These are phyloP conservation scores for Hippophae rhamnoides DNA, from an alignment of 306 rosid genomes.

Conservation along the genomic window DNA sequence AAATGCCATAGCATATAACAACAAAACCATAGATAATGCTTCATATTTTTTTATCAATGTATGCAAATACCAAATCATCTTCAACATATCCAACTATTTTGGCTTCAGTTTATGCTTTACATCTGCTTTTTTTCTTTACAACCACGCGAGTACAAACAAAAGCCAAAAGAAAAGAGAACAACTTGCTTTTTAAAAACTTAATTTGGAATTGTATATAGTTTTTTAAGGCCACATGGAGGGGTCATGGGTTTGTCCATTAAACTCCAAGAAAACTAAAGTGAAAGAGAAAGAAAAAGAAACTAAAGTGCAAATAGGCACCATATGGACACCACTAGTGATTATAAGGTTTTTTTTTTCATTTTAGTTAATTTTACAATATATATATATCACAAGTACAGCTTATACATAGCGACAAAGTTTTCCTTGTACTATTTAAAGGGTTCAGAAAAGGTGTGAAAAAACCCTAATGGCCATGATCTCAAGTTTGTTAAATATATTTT, in stretches of 20 bases:
- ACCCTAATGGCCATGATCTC: too few relatives aligned
- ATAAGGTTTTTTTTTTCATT: conserved; percentile 4
- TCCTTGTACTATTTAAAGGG: too few relatives aligned
- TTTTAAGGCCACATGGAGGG: conserved; percentile 73
- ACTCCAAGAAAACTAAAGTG: conserved; percentile 40
- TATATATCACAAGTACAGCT: neutral
- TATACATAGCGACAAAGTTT: neutral
- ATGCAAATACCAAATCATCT: neutral
- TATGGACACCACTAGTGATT: conserved; percentile 37
- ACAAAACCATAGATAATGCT: too few relatives aligned
- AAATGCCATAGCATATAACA: too few relatives aligned
- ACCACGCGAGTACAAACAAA: conserved; percentile 55
- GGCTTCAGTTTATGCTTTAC: neutral
- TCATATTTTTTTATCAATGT: too few relatives aligned
- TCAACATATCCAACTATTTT: conserved; percentile 2
- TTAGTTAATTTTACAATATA: conserved; percentile 3
- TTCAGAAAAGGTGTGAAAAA: too few relatives aligned
- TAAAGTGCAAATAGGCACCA: conserved; percentile 28
- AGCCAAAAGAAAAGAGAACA: conserved; percentile 42
- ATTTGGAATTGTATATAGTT: neutral
- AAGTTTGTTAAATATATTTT: too few relatives aligned
- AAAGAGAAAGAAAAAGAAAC: conserved; percentile 23
- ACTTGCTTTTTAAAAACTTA: conserved; percentile 32
- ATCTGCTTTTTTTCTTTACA: conserved; percentile 12
- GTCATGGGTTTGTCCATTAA: conserved; percentile 53